phyloP scores from a whole-genome alignment of 345 rosid species.

The Camelina neglecta region DNA sequence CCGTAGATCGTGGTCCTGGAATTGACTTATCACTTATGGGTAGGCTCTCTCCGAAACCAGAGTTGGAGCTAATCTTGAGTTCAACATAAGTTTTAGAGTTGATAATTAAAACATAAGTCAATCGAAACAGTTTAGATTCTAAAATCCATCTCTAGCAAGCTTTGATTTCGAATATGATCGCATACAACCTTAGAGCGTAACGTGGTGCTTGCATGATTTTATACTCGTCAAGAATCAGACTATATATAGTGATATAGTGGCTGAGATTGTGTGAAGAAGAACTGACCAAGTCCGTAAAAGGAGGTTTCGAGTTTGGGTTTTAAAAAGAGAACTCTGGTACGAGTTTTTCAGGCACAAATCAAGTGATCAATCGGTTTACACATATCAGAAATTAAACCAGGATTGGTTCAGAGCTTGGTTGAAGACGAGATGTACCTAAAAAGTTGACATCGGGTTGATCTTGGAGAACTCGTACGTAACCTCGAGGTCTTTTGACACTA shows the following conservation, averaged over 20 bases:
- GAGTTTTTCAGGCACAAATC: background rate
- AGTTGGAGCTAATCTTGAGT: background rate
- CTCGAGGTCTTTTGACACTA: too few species aligned
- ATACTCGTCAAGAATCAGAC: background rate
- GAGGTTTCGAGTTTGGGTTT: background rate
- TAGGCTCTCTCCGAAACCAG: background rate
- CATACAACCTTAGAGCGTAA: background rate
- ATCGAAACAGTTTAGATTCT: background rate
- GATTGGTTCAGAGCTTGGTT: background rate
- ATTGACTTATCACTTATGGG: background rate
- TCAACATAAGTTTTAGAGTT: background rate
- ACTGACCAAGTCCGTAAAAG: background rate
- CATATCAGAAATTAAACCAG: background rate
- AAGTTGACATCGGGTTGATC: too few species aligned
- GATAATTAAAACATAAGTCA: background rate
- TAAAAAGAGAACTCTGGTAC: background rate
- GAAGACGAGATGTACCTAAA: background rate
- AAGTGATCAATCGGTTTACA: background rate
- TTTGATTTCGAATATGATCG: background rate
- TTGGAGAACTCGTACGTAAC: too few species aligned
- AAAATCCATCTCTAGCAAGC: background rate
- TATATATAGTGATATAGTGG: background rate
- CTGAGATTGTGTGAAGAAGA: background rate
- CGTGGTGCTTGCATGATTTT: background rate
- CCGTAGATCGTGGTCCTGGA: background rate